Conservation (phyloP, 1,139 yeast genomes). For the Geotrichum cucujoidarum region DNA sequence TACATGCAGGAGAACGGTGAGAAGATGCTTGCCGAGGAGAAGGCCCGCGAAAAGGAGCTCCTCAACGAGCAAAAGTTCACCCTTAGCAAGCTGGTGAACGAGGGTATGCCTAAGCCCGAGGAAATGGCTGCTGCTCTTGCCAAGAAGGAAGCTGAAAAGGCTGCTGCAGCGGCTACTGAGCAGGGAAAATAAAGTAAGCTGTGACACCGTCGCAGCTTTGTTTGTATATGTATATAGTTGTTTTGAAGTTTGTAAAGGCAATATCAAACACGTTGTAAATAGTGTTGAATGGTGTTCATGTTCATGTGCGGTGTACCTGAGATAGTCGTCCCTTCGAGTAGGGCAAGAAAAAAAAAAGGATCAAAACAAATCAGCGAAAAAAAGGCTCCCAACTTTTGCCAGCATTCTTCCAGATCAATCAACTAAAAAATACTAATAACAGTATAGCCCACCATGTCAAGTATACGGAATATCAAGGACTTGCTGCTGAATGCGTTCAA, state of each 20-base stretch:
- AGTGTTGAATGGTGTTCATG: not conserved
- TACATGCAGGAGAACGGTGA: conserved; percentile 85
- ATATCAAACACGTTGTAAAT: not conserved
- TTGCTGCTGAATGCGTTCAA: conserved; percentile 16
- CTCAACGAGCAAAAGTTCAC: conserved; percentile 74
- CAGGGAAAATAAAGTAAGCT: not conserved
- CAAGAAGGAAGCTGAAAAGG: conserved; percentile 34
- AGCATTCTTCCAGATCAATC: not conserved
- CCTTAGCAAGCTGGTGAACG: conserved; percentile 74
- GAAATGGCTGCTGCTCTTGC: conserved; percentile 69
- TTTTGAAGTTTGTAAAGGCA: not conserved
- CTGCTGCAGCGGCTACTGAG: conserved; percentile 14
- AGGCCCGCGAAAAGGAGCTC: conserved; percentile 72
- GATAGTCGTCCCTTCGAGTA: too few species aligned
- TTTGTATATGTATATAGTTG: conserved; percentile 2
- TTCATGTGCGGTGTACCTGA: not conserved
- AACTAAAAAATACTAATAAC: not conserved
- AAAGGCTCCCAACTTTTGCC: not conserved
- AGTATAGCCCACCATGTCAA: conserved; percentile 6
- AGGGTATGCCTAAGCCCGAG: conserved; percentile 82
- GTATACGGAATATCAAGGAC: conserved; percentile 9
- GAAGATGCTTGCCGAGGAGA: conserved; percentile 72
- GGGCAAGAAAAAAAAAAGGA: too few species aligned
- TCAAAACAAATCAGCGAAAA: too few species aligned
- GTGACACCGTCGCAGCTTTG: not conserved